Percentiles rank a stretch among this genome's conserved stretches.
These are phyloP conservation scores for Paraphoma chrysanthemicola DNA, from an alignment of 2,329 filamentous ascomycete species.

Conservation along the genomic window DNA sequence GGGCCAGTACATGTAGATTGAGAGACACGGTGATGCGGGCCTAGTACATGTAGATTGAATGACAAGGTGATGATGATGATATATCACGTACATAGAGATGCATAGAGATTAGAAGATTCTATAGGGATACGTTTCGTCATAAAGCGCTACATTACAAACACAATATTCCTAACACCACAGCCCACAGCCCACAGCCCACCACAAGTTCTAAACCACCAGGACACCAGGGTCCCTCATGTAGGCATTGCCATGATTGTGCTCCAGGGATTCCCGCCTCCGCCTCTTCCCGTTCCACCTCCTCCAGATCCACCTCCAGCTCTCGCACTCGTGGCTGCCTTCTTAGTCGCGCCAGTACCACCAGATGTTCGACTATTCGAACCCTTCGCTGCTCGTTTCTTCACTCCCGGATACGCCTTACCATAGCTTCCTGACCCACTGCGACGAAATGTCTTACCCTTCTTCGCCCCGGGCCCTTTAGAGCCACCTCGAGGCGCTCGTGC, in stretches of 20 bases:
- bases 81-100: too few relatives aligned
- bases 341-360: conserved; percentile 9
- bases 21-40: neutral
- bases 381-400: conserved; percentile 27
- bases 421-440: conserved; percentile 27
- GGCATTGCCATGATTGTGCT: conserved; percentile 37
- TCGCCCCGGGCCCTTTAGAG: conserved; percentile 22
- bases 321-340: conserved; percentile 15
- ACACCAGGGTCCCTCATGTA: conserved; percentile 17
- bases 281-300: conserved; percentile 10
- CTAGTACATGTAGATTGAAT: too few relatives aligned
- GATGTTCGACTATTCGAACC: conserved; percentile 17
- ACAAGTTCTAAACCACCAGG: neutral
- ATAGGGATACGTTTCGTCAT: neutral
- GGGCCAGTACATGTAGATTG: neutral
- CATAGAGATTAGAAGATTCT: too few relatives aligned
- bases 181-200: neutral
- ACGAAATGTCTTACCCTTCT: conserved; percentile 21
- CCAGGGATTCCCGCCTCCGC: conserved; percentile 6
- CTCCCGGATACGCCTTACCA: conserved; percentile 19
- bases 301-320: conserved; percentile 13
- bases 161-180: neutral
- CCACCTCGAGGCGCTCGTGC: conserved; percentile 16
- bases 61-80: too few relatives aligned
- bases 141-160: neutral